Conservation (phyloP, 306 rosid genomes). For the Rosa persica region DNA sequence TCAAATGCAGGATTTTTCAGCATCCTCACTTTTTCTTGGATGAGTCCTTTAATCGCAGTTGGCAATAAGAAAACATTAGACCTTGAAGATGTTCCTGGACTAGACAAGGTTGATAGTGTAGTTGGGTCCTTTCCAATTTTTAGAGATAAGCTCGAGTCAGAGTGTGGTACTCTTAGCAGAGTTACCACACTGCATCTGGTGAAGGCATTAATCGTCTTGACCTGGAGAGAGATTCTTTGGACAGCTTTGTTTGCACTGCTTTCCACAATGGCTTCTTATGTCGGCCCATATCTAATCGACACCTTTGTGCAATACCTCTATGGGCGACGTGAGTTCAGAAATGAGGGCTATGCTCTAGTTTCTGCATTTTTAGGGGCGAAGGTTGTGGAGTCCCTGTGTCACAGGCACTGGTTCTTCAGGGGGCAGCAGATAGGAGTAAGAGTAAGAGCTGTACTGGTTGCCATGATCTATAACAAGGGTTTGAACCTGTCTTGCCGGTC, state of each 20-base stretch:
- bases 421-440: constrained; percentile 60
- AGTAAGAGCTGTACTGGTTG: constrained; percentile 52
- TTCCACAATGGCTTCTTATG: constrained; percentile 56
- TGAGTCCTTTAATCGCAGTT: constrained; percentile 54
- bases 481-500: constrained; percentile 65
- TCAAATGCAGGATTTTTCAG: constrained; percentile 67
- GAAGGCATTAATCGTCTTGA: constrained; percentile 49
- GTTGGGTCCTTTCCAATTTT: constrained; percentile 45
- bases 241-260: constrained; percentile 42
- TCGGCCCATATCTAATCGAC: constrained; percentile 80
- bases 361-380: constrained; percentile 59
- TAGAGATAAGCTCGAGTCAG: constrained; percentile 49
- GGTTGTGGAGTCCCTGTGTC: constrained; percentile 58
- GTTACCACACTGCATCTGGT: constrained; percentile 51
- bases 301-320: constrained; percentile 67
- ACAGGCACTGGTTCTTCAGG: constrained; percentile 65
- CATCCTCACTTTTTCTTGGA: constrained; percentile 73
- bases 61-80: constrained; percentile 68
- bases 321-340: constrained; percentile 43
- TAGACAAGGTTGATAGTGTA: constrained; percentile 47
- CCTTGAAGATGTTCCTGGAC: constrained; percentile 81
- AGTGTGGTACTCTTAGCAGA: constrained; percentile 34
- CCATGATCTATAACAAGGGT: constrained; percentile 67
- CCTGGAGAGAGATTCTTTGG: constrained; percentile 54
- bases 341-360: constrained; percentile 65